Evolutionary conservation across 2,329 filamentous ascomycete species (phyloP), one percentile per base, ranked within the genome.

Genomic region (Fusarium sp.): DNA sequence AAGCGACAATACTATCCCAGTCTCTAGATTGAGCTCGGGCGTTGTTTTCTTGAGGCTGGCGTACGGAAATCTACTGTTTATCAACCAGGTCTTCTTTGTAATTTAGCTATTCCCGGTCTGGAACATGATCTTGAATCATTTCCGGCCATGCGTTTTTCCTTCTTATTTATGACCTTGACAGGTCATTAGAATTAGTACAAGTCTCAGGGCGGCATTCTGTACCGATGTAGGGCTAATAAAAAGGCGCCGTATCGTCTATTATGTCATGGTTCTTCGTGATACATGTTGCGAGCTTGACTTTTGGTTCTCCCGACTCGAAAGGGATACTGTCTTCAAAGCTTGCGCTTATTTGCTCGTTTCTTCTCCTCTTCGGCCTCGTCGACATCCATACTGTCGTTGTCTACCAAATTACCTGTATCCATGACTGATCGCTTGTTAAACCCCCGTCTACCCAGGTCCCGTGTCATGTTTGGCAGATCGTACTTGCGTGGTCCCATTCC

Each of bases 381-480:
- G 35, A 90, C 76, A 57, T 90, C 89, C 85, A 90, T 89, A 48
- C 83, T 85, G 70, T 87, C 86, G 36, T 86, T 85, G 8, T 85
- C 83, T 4, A 83, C 81, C 28, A 83, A 79, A 57, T 83, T 83
- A 49, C 84, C 78, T 56, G 83, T 81, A 54, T 87, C 85, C 64
- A 84, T 84, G 75, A 85, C 84, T 63, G 79, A 67, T 28, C 82
- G 77, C 74, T 83, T 83, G 63, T 78, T 79, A 35, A 78, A 74
- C 3, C 66, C 75, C 54, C 78, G 75, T 45, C 80, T 74, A 11
- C 74, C 57, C 15, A 81, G 63, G 15, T 82, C 79, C 20, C 80
- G 69, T 11, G 66, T 62, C 59, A 70, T 58, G 22, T 69, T 70
- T 35, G 69, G 64, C 12, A 73, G 26, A 15, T 79, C 77, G 59